Evolutionary conservation across 805 yeast genomes (phyloP).

Genomic region (Spathaspora gorwiae): DNA sequence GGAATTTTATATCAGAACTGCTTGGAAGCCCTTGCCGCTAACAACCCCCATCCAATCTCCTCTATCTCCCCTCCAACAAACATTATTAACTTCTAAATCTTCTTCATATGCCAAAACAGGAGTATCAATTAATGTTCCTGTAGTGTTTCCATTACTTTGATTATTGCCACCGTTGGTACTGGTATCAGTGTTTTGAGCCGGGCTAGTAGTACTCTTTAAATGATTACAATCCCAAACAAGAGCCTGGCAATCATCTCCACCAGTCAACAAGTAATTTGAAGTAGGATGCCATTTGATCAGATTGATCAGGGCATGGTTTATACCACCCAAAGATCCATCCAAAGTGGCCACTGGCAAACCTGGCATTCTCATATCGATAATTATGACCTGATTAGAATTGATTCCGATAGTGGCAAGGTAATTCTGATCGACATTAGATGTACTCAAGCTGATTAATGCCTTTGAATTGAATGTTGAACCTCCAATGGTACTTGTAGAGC

Average conservation of each 20-base stretch:
- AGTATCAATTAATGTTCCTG: constrained; percentile 18
- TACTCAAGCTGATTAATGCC: constrained; percentile 71
- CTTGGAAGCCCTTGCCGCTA: constrained; percentile 66
- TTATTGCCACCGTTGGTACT: background rate
- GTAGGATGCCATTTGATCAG: constrained; percentile 82
- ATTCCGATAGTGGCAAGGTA: constrained; percentile 79
- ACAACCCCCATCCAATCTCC: constrained; percentile 84
- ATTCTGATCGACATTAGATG: constrained; percentile 77
- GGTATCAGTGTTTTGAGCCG: background rate
- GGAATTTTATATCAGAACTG: constrained; percentile 34
- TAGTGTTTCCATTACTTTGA: background rate
- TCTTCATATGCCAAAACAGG: constrained; percentile 55
- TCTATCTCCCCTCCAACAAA: constrained; percentile 58
- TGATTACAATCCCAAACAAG: constrained; percentile 59
- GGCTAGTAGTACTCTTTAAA: constrained; percentile 10
- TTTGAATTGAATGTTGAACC: constrained; percentile 24
- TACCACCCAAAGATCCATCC: constrained; percentile 47
- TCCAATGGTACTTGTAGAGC: constrained; percentile 7
- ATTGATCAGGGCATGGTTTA: constrained; percentile 63
- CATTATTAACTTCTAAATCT: constrained; percentile 68
- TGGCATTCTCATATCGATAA: constrained; percentile 84
- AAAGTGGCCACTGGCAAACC: constrained; percentile 73
- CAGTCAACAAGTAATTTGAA: constrained; percentile 54
- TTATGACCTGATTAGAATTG: constrained; percentile 57
- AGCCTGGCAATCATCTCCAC: constrained; percentile 73